These are phyloP conservation scores for Stramenopiles sp. DNA, from an alignment of 352 stramenopile species.

Conservation along the genomic window DNA sequence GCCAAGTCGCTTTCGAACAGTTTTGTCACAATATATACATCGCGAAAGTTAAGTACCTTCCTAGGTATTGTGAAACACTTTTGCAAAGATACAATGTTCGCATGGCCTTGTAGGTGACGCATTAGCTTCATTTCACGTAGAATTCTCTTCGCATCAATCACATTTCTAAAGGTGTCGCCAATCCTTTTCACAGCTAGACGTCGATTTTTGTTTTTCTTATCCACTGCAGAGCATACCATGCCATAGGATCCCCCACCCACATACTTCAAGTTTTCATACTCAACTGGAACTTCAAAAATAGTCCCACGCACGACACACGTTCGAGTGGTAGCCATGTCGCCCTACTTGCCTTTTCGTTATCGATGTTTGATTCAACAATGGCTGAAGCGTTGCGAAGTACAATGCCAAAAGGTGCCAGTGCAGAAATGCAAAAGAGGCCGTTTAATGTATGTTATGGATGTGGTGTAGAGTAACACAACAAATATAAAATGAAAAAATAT, in stretches of 20 bases:
- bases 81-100: slow-evolving; percentile 64
- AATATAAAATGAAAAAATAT: no score
- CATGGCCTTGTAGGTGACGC: slow-evolving; percentile 64
- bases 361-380: no score
- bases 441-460: no score
- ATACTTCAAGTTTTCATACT: slow-evolving; percentile 81
- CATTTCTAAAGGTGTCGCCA: slow-evolving; percentile 76
- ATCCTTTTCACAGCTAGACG: slow-evolving; percentile 88
- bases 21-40: slow-evolving; percentile 92
- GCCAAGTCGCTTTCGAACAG: slow-evolving; percentile 96
- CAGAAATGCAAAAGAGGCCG: no score
- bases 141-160: slow-evolving; percentile 97
- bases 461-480: no score
- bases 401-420: no score
- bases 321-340: no score
- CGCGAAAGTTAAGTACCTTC: slow-evolving; percentile 75
- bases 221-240: slow-evolving; percentile 66
- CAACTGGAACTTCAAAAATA: slow-evolving; percentile 65
- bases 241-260: slow-evolving; percentile 81
- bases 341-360: no score
- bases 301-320: no score
- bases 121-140: slow-evolving; percentile 85
- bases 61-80: slow-evolving; percentile 69
- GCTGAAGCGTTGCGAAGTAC: no score
- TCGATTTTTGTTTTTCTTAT: slow-evolving; percentile 38